Percentiles rank a stretch among this genome's conserved stretches.
These are phyloP conservation scores for Penicillium sp. DNA, from an alignment of 2,329 filamentous ascomycete genomes.

Conservation along the genomic window DNA sequence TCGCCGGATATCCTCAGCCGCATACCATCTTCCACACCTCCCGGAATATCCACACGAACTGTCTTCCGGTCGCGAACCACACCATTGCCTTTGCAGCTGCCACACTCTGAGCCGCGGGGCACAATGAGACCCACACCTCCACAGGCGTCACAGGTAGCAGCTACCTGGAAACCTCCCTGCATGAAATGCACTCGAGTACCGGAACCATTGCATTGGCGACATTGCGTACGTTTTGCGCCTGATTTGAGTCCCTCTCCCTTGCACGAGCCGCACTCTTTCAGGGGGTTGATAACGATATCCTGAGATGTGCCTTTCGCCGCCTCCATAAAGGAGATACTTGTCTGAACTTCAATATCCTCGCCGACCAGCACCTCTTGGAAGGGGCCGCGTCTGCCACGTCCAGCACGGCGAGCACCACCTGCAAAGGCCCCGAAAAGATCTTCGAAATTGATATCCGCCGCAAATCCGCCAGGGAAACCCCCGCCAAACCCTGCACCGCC, in stretches of 20 bases:
- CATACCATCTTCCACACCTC: conserved; percentile 97
- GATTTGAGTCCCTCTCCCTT: conserved; percentile 81
- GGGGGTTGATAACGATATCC: conserved; percentile 83
- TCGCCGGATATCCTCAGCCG: conserved; percentile 81
- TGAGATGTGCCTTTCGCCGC: conserved; percentile 89
- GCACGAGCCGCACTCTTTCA: conserved; percentile 82
- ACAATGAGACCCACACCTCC: conserved; percentile 77
- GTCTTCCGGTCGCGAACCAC: conserved; percentile 83
- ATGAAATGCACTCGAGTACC: conserved; percentile 87
- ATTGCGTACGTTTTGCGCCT: conserved; percentile 74
- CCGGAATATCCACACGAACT: conserved; percentile 88
- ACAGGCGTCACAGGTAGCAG: conserved; percentile 82
- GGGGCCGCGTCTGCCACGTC: conserved; percentile 64
- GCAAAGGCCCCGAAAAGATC: conserved; percentile 92
- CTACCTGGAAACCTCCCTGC: conserved; percentile 95
- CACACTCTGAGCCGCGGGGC: conserved; percentile 81
- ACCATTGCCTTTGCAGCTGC: conserved; percentile 78
- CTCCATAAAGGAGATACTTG: conserved; percentile 93
- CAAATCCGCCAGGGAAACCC: conserved; percentile 66
- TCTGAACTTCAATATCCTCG: conserved; percentile 93
- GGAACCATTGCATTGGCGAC: conserved; percentile 81
- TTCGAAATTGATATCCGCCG: conserved; percentile 89
- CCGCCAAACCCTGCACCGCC: conserved; percentile 60
- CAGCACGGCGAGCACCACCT: conserved; percentile 59
- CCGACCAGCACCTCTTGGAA: conserved; percentile 89